A percentile compares a stretch with the other conserved stretches of the same genome.
These are phyloP conservation scores for Dictyostelium brefeldianum DNA, from an alignment of 78 protist genomes.

Conservation along the genomic window DNA sequence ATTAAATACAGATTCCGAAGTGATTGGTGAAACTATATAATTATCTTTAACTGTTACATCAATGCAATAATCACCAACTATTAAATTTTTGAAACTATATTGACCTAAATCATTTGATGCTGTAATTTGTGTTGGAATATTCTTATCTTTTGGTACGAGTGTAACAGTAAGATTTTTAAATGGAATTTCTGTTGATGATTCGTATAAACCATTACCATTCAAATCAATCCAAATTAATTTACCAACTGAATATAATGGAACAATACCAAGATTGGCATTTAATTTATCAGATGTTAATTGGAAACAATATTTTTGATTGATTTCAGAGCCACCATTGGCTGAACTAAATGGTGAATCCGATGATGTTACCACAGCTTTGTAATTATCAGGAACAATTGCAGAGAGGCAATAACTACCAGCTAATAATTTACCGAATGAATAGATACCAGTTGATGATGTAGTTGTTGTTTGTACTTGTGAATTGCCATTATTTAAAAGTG, in stretches of 20 bases:
- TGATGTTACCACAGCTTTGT: not conserved
- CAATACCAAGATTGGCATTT: slow-evolving; percentile 26
- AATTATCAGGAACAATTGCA: not conserved
- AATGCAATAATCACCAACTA: slow-evolving; percentile 23
- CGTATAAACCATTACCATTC: not conserved
- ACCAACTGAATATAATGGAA: slow-evolving; percentile 30
- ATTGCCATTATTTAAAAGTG: not conserved
- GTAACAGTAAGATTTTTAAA: not conserved
- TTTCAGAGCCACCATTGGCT: not conserved
- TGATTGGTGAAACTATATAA: not conserved
- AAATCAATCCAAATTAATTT: slow-evolving; percentile 14
- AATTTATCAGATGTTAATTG: not conserved
- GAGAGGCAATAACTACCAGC: slow-evolving; percentile 14
- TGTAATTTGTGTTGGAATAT: not conserved
- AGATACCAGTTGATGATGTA: not conserved
- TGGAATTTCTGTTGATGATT: not conserved
- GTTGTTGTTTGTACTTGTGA: not conserved
- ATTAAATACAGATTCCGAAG: not conserved
- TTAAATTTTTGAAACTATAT: not conserved
- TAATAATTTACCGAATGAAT: not conserved
- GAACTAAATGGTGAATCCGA: not conserved
- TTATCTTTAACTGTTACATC: not conserved
- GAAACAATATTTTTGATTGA: not conserved
- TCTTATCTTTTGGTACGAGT: not conserved
- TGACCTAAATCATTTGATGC: slow-evolving; percentile 16